Conservation (phyloP, 495 filamentous ascomycete species). For the Talaromyces stipitatus region DNA sequence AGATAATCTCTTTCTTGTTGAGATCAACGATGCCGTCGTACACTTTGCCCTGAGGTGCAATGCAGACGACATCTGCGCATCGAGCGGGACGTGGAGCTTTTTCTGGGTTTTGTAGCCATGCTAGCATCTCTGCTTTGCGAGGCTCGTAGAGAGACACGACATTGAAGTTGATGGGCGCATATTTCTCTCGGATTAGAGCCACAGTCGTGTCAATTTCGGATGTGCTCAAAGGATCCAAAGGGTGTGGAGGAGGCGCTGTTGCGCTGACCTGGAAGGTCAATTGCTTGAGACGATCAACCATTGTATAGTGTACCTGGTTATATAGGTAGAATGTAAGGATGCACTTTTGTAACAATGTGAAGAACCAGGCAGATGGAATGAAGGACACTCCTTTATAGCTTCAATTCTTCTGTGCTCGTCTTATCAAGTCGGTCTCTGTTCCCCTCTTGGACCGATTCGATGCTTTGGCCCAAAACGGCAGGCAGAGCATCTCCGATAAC, state of each 20-base stretch:
- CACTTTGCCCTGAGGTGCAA: slow-evolving; percentile 69
- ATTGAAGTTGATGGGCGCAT: slow-evolving; percentile 76
- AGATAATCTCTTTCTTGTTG: slow-evolving; percentile 56
- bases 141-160: slow-evolving; percentile 85
- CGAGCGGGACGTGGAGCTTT: slow-evolving; percentile 57
- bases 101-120: slow-evolving; percentile 64
- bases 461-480: slow-evolving; percentile 1
- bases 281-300: slow-evolving; percentile 62
- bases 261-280: slow-evolving; percentile 57
- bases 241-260: slow-evolving; percentile 54
- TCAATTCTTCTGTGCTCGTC: not conserved
- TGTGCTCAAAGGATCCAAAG: slow-evolving; percentile 75
- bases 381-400: not conserved
- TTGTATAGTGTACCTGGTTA: slow-evolving; percentile 33
- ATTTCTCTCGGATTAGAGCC: slow-evolving; percentile 57
- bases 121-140: slow-evolving; percentile 77
- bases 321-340: not conserved
- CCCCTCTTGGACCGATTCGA: not conserved
- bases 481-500: slow-evolving; percentile 1
- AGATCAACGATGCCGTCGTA: slow-evolving; percentile 83
- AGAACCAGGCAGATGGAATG: not conserved
- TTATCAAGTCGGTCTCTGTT: not conserved
- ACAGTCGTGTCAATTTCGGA: slow-evolving; percentile 73
- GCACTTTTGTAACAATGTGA: too few species aligned
- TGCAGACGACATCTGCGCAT: slow-evolving; percentile 80